phyloP scores from a whole-genome alignment of 2,329 filamentous ascomycete genomes.

The Zymoseptoria ardabiliae region DNA sequence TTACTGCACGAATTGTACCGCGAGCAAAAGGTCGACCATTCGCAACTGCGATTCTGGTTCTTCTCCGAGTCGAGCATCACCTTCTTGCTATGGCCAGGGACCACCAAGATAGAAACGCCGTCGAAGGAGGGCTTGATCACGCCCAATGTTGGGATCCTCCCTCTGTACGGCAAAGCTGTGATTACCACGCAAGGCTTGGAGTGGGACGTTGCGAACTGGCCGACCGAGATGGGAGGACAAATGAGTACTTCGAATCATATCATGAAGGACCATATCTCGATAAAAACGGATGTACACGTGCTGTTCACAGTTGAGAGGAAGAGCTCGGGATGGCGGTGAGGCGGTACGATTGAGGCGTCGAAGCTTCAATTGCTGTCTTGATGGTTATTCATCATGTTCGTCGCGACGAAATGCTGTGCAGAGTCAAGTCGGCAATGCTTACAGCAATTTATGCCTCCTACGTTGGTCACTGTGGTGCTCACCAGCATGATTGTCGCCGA shows the following conservation, averaged over 20 bases:
- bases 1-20: constrained; percentile 76
- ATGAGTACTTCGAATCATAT: constrained; percentile 47
- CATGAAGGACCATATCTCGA: constrained; percentile 32
- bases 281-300: constrained; percentile 37
- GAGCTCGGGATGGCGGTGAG: neutral
- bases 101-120: constrained; percentile 61
- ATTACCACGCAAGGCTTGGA: constrained; percentile 76
- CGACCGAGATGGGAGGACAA: constrained; percentile 47
- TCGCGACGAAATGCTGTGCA: too few relatives aligned
- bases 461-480: too few relatives aligned
- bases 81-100: constrained; percentile 65
- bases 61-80: constrained; percentile 75
- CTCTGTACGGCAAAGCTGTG: constrained; percentile 67
- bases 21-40: constrained; percentile 37
- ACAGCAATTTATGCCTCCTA: too few relatives aligned
- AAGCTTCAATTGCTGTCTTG: too few relatives aligned
- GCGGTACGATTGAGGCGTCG: neutral
- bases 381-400: too few relatives aligned
- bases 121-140: constrained; percentile 50
- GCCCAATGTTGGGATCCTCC: constrained; percentile 79
- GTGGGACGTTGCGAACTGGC: constrained; percentile 84
- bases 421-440: too few relatives aligned
- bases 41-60: constrained; percentile 57
- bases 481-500: too few relatives aligned
- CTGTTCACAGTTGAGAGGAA: constrained; percentile 42